Conservation (phyloP, 495 filamentous ascomycete genomes). For the Penicillium ochrochloron region DNA sequence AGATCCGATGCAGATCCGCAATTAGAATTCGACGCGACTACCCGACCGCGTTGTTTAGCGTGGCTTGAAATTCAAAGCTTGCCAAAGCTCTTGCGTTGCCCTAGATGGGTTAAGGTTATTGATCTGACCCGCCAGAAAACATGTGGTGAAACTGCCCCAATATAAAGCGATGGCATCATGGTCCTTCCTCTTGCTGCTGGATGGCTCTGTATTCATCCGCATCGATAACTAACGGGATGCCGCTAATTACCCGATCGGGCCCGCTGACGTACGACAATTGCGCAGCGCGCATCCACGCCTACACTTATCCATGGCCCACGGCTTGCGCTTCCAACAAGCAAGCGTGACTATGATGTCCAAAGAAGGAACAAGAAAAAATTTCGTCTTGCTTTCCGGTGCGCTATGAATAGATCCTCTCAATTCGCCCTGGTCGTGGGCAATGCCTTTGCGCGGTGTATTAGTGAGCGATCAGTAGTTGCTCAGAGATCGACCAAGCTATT, state of each 20-base stretch:
- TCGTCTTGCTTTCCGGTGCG: not conserved
- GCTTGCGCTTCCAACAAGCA: not conserved
- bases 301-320: slow-evolving; percentile 7
- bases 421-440: not conserved
- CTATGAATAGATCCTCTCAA: not conserved
- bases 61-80: not conserved
- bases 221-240: not conserved
- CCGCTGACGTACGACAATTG: slow-evolving; percentile 10
- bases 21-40: not conserved
- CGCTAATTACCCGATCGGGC: slow-evolving; percentile 3
- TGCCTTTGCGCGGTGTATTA: not conserved
- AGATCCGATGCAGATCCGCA: not conserved
- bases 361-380: not conserved
- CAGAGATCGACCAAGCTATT: not conserved
- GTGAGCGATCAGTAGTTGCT: not conserved
- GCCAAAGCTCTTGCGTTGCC: not conserved
- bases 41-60: not conserved
- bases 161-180: not conserved
- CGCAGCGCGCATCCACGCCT: not conserved
- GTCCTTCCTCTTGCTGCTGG: not conserved
- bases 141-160: not conserved
- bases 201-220: slow-evolving; percentile 4
- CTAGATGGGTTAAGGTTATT: not conserved
- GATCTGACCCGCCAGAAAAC: not conserved
- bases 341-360: not conserved